Percentiles rank a stretch among this genome's conserved stretches.
Conservation (phyloP, 805 yeast genomes). For the Pichia manshurica region DNA sequence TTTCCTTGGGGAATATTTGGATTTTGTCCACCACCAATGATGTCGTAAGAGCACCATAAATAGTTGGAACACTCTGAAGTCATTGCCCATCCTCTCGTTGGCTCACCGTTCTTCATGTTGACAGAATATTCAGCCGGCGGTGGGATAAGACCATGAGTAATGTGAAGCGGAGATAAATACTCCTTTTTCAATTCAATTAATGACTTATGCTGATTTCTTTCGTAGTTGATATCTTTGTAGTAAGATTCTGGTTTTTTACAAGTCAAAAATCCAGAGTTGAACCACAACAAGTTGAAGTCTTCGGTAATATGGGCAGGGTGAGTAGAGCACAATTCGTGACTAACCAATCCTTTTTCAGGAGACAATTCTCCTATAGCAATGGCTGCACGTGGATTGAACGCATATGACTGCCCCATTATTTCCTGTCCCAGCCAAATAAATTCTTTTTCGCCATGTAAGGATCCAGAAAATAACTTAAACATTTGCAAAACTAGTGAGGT, state of each 20-base stretch:
- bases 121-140: constrained; percentile 40
- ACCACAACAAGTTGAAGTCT: constrained; percentile 53
- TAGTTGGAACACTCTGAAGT: constrained; percentile 49
- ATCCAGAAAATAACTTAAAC: constrained; percentile 38
- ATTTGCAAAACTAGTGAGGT: constrained; percentile 39
- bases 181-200: constrained; percentile 31
- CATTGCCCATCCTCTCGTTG: constrained; percentile 51
- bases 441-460: constrained; percentile 77
- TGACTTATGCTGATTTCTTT: constrained; percentile 23
- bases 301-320: constrained; percentile 59
- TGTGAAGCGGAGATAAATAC: constrained; percentile 37
- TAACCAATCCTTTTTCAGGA: constrained; percentile 8
- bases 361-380: constrained; percentile 48
- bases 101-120: constrained; percentile 33
- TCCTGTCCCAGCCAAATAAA: constrained; percentile 68
- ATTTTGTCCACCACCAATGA: constrained; percentile 43
- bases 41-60: constrained; percentile 57
- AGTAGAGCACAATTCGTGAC: constrained; percentile 50
- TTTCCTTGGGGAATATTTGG: constrained; percentile 40
- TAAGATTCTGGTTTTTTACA: constrained; percentile 46
- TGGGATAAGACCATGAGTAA: constrained; percentile 45
- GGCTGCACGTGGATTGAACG: constrained; percentile 48
- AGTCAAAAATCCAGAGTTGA: constrained; percentile 61
- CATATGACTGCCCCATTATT: constrained; percentile 48
- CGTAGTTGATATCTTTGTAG: constrained; percentile 32